Evolutionary conservation across 2,329 filamentous ascomycete genomes (phyloP).

Genomic region (Zasmidium angulare): DNA sequence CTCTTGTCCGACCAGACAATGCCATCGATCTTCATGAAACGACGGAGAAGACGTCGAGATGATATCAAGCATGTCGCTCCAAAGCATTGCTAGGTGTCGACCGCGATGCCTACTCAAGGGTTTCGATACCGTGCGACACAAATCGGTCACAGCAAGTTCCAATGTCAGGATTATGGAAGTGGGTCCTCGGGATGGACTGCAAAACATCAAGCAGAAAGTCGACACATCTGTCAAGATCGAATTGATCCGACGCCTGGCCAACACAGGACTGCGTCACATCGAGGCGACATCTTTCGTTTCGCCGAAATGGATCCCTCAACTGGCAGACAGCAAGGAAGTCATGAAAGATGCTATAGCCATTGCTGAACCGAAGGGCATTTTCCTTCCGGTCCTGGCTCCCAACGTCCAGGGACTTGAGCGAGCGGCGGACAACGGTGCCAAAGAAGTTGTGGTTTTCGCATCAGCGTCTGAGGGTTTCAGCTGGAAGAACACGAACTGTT

Average conservation of each 20-base stretch:
- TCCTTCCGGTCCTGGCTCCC: slow-evolving; percentile 41
- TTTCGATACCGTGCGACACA: background rate
- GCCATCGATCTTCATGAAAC: background rate
- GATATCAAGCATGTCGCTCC: too few relatives aligned
- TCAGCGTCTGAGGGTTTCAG: slow-evolving; percentile 46
- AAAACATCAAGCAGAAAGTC: slow-evolving; percentile 42
- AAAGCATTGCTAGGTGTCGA: too few relatives aligned
- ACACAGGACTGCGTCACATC: slow-evolving; percentile 51
- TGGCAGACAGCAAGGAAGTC: slow-evolving; percentile 27
- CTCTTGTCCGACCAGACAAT: background rate
- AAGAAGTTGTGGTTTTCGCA: slow-evolving; percentile 44
- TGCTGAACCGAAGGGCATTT: slow-evolving; percentile 9
- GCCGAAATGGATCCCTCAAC: slow-evolving; percentile 56
- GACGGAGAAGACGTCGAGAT: too few relatives aligned
- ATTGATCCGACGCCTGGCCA: slow-evolving; percentile 48
- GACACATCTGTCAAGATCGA: slow-evolving; percentile 50
- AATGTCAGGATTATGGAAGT: background rate
- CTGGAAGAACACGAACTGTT: slow-evolving; percentile 43
- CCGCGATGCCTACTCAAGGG: too few relatives aligned
- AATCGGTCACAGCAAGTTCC: background rate
- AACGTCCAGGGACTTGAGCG: slow-evolving; percentile 54
- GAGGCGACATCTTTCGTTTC: slow-evolving; percentile 56
- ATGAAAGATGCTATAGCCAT: slow-evolving; percentile 13
- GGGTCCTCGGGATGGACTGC: slow-evolving; percentile 2
- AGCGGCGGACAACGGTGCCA: slow-evolving; percentile 47